Conservation (phyloP, 495 filamentous ascomycete genomes). For the Xylaria bambusicola region DNA sequence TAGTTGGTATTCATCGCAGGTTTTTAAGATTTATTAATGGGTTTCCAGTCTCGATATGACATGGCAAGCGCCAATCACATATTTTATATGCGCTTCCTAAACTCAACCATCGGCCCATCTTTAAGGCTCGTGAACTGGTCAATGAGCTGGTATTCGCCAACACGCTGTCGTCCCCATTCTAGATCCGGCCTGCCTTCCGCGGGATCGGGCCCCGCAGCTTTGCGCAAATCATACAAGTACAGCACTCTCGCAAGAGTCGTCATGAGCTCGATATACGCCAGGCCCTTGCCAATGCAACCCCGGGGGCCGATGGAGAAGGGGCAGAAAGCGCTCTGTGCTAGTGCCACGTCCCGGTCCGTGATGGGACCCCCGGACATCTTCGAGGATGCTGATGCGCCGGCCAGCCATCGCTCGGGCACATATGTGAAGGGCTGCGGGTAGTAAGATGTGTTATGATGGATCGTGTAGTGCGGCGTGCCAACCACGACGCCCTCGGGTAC, state of each 20-base stretch:
- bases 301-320: conserved; percentile 61
- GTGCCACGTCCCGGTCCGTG: conserved; percentile 38
- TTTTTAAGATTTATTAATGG: no score
- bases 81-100: conserved; percentile 38
- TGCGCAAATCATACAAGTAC: conserved; percentile 51
- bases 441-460: conserved; percentile 59
- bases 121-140: conserved; percentile 61
- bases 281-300: conserved; percentile 59
- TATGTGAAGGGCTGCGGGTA: conserved; percentile 55
- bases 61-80: no score
- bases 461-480: conserved; percentile 55
- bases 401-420: conserved; percentile 59
- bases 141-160: conserved; percentile 54
- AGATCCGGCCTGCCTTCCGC: conserved; percentile 42
- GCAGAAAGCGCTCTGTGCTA: conserved; percentile 55
- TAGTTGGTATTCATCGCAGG: no score
- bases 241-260: conserved; percentile 50
- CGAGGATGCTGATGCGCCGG: conserved; percentile 15
- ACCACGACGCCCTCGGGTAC: conserved; percentile 57
- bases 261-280: conserved; percentile 58
- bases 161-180: conserved; percentile 49
- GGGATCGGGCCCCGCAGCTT: conserved; percentile 44
- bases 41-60: no score
- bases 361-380: conserved; percentile 21
- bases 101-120: conserved; percentile 60